phyloP scores from a whole-genome alignment of 1,284 basidiomycete genomes.

The Rhizoctonia solani region DNA sequence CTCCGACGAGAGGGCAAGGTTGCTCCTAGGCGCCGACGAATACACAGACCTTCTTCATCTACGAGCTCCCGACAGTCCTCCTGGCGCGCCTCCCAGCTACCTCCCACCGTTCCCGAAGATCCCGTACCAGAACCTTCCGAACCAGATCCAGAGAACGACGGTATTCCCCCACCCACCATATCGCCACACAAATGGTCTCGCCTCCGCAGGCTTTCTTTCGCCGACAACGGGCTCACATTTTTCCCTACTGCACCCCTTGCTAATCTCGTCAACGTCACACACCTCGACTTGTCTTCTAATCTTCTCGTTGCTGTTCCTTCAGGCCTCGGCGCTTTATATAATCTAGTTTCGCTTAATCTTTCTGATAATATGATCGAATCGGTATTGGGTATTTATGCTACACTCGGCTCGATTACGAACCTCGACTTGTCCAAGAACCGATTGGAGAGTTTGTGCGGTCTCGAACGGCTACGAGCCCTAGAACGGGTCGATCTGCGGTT shows the following conservation, averaged over 20 bases:
- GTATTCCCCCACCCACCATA: conserved; percentile 47
- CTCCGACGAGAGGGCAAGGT: conserved; percentile 43
- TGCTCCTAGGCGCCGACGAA: conserved; percentile 48
- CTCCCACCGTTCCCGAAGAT: conserved; percentile 65
- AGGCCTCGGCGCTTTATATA: conserved; percentile 72
- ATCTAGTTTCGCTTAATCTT: conserved; percentile 85
- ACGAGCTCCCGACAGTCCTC: conserved; percentile 48
- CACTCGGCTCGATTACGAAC: conserved; percentile 74
- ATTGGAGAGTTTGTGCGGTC: conserved; percentile 89
- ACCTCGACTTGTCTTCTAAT: conserved; percentile 89
- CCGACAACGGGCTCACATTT: conserved; percentile 83
- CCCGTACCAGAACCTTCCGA: conserved; percentile 20
- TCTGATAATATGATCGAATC: conserved; percentile 97
- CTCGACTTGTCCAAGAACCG: conserved; percentile 85
- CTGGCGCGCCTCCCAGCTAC: conserved; percentile 52
- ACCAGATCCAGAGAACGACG: background rate
- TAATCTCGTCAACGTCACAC: conserved; percentile 74
- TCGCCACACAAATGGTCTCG: conserved; percentile 76
- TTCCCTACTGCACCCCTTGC: conserved; percentile 73
- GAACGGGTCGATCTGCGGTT: conserved; percentile 84
- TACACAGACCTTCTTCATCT: conserved; percentile 49
- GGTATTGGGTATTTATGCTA: conserved; percentile 82
- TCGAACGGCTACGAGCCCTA: conserved; percentile 83
- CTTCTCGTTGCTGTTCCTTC: conserved; percentile 84
- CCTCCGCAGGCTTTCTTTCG: conserved; percentile 75